Percentiles rank a stretch among this genome's conserved stretches.
These are phyloP conservation scores for Ophiostoma tasmaniense DNA, from an alignment of 2,329 filamentous ascomycete species.

Conservation along the genomic window DNA sequence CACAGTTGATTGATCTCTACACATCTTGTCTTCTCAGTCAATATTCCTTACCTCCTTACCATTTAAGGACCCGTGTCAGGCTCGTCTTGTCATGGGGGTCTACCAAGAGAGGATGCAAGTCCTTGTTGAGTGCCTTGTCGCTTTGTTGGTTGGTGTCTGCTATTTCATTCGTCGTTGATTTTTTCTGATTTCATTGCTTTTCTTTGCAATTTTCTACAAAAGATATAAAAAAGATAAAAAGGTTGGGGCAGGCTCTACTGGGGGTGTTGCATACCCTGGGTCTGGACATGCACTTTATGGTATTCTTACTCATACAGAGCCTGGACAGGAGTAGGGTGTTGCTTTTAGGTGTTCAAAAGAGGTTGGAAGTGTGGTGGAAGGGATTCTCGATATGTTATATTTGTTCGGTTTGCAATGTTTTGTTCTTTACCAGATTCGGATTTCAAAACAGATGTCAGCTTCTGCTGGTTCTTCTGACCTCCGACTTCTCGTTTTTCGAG, in stretches of 20 bases:
- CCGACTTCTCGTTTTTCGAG: neutral
- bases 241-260: neutral
- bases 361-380: neutral
- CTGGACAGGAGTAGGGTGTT: neutral
- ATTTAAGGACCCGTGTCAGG: neutral
- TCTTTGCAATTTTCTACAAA: neutral
- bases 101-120: neutral
- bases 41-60: neutral
- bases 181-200: constrained; percentile 3
- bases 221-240: neutral
- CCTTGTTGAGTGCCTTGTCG: neutral
- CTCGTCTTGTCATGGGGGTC: neutral
- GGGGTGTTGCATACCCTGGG: neutral
- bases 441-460: too few relatives aligned
- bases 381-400: neutral
- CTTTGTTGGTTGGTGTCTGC: neutral
- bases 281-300: constrained; percentile 5
- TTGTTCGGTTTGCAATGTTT: neutral
- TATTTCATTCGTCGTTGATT: neutral
- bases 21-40: neutral
- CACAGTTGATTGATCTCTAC: neutral
- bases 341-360: neutral
- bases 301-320: neutral
- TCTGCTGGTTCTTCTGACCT: too few relatives aligned
- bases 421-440: too few relatives aligned